phyloP scores from a whole-genome alignment of 2,329 filamentous ascomycete genomes.

The Diaporthe citriasiana region DNA sequence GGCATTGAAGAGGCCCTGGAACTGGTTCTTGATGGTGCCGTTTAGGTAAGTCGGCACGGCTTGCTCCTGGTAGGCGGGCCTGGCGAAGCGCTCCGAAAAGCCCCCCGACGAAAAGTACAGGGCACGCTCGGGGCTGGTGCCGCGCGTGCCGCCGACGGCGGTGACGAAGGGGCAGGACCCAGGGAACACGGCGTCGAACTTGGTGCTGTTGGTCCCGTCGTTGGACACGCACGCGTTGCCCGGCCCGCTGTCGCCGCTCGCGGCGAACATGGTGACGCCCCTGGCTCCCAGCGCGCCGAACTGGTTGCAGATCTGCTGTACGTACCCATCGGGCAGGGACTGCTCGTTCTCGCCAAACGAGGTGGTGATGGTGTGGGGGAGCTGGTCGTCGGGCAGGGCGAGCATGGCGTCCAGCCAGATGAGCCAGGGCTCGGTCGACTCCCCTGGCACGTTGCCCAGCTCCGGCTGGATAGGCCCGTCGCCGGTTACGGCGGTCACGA shows the following conservation, averaged over 20 bases:
- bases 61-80: constrained; percentile 60
- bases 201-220: constrained; percentile 44
- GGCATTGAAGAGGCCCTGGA: constrained; percentile 50
- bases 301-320: constrained; percentile 64
- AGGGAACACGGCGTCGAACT: constrained; percentile 60
- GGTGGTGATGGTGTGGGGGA: constrained; percentile 75
- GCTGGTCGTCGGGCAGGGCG: constrained; percentile 62
- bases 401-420: constrained; percentile 69
- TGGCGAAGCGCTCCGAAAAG: constrained; percentile 62
- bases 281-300: constrained; percentile 77
- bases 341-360: constrained; percentile 80
- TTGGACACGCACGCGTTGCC: constrained; percentile 48
- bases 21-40: constrained; percentile 63
- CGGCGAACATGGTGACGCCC: constrained; percentile 75
- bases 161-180: constrained; percentile 72
- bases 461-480: constrained; percentile 50
- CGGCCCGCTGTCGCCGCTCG: constrained; percentile 69
- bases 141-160: constrained; percentile 70
- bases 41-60: constrained; percentile 61
- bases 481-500: constrained; percentile 35
- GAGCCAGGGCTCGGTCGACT: constrained; percentile 72
- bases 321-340: constrained; percentile 71
- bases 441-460: constrained; percentile 50
- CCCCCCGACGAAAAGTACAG: constrained; percentile 67
- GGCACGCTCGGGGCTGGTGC: constrained; percentile 64